Evolutionary conservation across 257 asterid species (phyloP), one percentile per base, ranked within the genome.

Genomic region (Solanum chaucha): DNA sequence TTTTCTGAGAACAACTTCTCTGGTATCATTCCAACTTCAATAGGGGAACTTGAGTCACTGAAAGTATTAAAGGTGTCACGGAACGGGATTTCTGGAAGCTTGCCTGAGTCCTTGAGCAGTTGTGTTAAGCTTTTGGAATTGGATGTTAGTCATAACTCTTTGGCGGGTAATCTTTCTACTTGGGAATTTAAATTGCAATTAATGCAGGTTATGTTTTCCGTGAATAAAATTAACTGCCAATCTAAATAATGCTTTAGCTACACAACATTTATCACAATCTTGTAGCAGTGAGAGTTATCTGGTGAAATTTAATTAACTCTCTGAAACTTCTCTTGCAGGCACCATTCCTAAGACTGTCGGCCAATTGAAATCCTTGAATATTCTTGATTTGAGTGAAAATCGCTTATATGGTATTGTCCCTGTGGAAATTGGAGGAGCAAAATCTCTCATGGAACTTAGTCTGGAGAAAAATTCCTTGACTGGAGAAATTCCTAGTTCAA

Each of bases 361-460:
- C 19, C 88, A 86, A 51, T 70, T 95, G 73, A 96, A 90, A 85
- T 71, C 46, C 19, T 88, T 96, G 87, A 88, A 51, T 51, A 46
- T 91, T 88, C 89, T 96, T 68, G 98, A 94, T 90, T 90, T 95
- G 92, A 91, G 98, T 73, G 93, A 89, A 83, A 96, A 96, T 91
- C 88, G 32, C 86, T 87, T 96, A 77, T 92, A 90, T 87, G 97
- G 96, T 51, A 91, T 94, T 93, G 92, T 96, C 65, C 98, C 99
- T 74, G 74, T 24, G 36, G 98, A 93, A 88, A 92, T 96, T 44
- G 98, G 97, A 89, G 93, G 91, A 88, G 91, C 91, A n/a, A 82
- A 86, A 12, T 91, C 94, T 87, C 92, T 94, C 61, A 89, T 89
- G 88, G 94, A 91, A 88, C 88, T 96, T 77, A 89, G 88, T 77